Percentiles rank a stretch among this genome's conserved stretches.
phyloP scores from a whole-genome alignment of 2,329 filamentous ascomycete genomes.

The Ampelomyces quisqualis region DNA sequence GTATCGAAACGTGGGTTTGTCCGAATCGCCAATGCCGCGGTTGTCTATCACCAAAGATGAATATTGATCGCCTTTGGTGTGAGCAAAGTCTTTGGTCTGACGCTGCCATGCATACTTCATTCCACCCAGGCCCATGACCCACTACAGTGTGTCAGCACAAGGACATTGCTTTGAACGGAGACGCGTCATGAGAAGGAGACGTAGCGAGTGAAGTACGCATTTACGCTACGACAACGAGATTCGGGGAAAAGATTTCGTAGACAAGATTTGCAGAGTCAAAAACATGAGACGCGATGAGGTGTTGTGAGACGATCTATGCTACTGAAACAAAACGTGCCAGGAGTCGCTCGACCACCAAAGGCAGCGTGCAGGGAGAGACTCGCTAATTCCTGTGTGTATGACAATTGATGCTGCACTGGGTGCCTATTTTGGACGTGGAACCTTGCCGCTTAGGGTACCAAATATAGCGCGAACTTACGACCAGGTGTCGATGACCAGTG shows the following conservation, averaged over 20 bases:
- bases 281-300: slow-evolving; percentile 31
- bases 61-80: slow-evolving; percentile 66
- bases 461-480: slow-evolving; percentile 58
- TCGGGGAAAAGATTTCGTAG: background rate
- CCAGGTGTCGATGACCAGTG: slow-evolving; percentile 66
- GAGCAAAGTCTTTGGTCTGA: slow-evolving; percentile 79
- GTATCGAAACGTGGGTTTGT: slow-evolving; percentile 76
- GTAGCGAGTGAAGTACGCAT: background rate
- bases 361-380: slow-evolving; percentile 5
- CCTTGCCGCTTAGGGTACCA: slow-evolving; percentile 13
- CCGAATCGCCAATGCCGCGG: slow-evolving; percentile 77
- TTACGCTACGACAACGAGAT: background rate
- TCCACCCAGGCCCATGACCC: slow-evolving; percentile 78
- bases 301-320: slow-evolving; percentile 40
- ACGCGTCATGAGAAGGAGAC: background rate
- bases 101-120: slow-evolving; percentile 73
- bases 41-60: slow-evolving; percentile 79
- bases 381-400: slow-evolving; percentile 14
- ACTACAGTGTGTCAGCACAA: slow-evolving; percentile 51
- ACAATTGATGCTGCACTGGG: slow-evolving; percentile 23
- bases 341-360: slow-evolving; percentile 13
- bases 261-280: slow-evolving; percentile 13
- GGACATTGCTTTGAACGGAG: background rate
- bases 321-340: slow-evolving; percentile 41
- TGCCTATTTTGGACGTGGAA: slow-evolving; percentile 20